These are phyloP conservation scores for Trichophyton benhamiae DNA, from an alignment of 2,329 filamentous ascomycete genomes.

Conservation along the genomic window DNA sequence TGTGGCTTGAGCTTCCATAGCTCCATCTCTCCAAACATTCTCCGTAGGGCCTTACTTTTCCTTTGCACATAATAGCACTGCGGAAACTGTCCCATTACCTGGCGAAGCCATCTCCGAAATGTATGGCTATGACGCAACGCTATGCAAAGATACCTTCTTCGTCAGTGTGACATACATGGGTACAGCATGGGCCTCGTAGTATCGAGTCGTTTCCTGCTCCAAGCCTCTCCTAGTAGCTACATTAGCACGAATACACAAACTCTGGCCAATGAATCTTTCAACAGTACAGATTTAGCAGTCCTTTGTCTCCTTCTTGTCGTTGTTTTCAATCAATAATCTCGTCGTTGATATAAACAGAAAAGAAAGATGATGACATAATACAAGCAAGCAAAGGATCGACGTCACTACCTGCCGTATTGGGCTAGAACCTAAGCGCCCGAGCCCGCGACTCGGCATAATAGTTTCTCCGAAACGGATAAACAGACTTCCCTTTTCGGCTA, in stretches of 20 bases:
- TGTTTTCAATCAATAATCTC: neutral
- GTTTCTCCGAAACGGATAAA: neutral
- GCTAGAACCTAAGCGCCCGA: neutral
- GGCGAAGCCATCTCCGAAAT: neutral
- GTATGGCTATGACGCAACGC: neutral
- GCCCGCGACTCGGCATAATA: neutral
- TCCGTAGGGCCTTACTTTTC: neutral
- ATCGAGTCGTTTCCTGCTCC: neutral
- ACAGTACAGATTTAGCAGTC: no score
- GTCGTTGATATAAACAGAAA: neutral
- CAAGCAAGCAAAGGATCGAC: neutral
- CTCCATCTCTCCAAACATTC: neutral
- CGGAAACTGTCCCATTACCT: neutral
- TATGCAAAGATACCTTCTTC: neutral
- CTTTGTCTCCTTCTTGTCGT: no score
- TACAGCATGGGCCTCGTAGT: neutral
- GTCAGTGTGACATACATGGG: neutral
- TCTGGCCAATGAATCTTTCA: no score
- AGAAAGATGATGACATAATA: neutral
- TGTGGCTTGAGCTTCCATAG: neutral
- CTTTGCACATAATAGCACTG: neutral
- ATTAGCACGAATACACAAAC: no score
- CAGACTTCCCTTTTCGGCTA: constrained; percentile 1
- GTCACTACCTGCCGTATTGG: neutral
- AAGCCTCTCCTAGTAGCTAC: no score